Evolutionary conservation across 73 alveolate genomes (phyloP).

Genomic region (Blepharisma stoltei): DNA sequence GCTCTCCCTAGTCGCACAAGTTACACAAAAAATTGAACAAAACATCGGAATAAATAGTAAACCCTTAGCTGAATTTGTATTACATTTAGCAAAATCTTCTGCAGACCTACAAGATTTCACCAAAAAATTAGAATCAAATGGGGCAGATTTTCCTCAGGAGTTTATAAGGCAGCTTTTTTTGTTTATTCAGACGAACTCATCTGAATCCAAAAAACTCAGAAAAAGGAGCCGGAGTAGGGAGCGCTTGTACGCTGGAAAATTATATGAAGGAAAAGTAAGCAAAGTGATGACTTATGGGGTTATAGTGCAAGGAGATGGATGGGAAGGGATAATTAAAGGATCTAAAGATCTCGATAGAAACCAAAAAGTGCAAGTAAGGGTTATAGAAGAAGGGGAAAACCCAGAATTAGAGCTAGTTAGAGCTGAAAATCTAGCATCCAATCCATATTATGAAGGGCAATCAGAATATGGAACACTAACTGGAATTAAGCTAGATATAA

Average conservation of each 20-base stretch:
- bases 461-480: slow-evolving; percentile 79
- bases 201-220: slow-evolving; percentile 5
- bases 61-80: slow-evolving; percentile 65
- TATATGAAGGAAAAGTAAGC: slow-evolving; percentile 33
- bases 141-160: slow-evolving; percentile 44
- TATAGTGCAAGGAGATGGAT: neutral
- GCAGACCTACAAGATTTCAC: slow-evolving; percentile 41
- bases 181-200: slow-evolving; percentile 36
- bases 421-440: slow-evolving; percentile 50
- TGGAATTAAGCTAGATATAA: slow-evolving; percentile 78
- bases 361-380: slow-evolving; percentile 68
- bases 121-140: slow-evolving; percentile 37
- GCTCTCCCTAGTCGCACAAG: slow-evolving; percentile 43
- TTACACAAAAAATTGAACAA: slow-evolving; percentile 39
- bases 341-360: slow-evolving; percentile 78
- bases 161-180: slow-evolving; percentile 33
- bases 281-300: slow-evolving; percentile 27
- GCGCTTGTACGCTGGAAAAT: slow-evolving; percentile 32
- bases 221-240: slow-evolving; percentile 27
- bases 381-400: slow-evolving; percentile 57
- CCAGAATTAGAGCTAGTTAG: slow-evolving; percentile 83
- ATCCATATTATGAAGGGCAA: slow-evolving; percentile 41
- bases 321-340: slow-evolving; percentile 56
- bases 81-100: slow-evolving; percentile 59
- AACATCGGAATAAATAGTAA: slow-evolving; percentile 49